Conservation (phyloP, 2,329 filamentous ascomycete species). For the Trichoderma semiorbis region DNA sequence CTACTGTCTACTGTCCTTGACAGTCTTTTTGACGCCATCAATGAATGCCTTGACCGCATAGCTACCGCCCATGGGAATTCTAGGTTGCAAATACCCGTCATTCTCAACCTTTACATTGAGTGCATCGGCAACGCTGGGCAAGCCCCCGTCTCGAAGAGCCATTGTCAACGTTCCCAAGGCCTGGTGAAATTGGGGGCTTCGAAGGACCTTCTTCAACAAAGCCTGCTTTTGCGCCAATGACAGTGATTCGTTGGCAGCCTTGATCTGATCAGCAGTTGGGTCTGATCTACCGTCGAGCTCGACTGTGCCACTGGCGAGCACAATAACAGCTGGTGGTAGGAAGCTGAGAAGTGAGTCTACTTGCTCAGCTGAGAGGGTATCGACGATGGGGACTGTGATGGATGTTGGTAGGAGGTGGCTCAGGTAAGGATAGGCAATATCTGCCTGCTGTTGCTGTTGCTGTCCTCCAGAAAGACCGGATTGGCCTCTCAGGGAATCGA, state of each 20-base stretch:
- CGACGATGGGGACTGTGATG: constrained; percentile 73
- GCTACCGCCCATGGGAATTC: constrained; percentile 80
- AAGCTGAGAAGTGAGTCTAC: constrained; percentile 73
- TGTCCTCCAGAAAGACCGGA: constrained; percentile 37
- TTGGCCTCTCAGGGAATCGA: constrained; percentile 71
- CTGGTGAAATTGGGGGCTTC: constrained; percentile 88
- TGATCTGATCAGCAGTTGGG: constrained; percentile 63
- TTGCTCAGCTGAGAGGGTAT: constrained; percentile 59
- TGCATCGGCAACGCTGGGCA: constrained; percentile 86
- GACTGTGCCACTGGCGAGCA: constrained; percentile 65
- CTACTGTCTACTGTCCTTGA: constrained; percentile 53
- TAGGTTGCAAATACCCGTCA: constrained; percentile 75
- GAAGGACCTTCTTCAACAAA: constrained; percentile 75
- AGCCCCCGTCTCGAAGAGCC: constrained; percentile 82
- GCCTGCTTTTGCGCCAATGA: constrained; percentile 73
- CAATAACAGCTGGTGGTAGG: constrained; percentile 73
- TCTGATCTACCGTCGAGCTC: constrained; percentile 58
- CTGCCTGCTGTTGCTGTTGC: constrained; percentile 27
- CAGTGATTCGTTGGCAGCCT: constrained; percentile 71
- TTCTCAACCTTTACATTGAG: constrained; percentile 77
- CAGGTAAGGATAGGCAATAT: constrained; percentile 75
- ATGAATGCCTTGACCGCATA: constrained; percentile 90
- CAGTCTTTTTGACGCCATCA: constrained; percentile 77
- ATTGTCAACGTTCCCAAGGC: constrained; percentile 80
- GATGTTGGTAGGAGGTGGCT: constrained; percentile 78